Conservation (phyloP, 176 grass and related monocot species). For the Avena atlantica region DNA sequence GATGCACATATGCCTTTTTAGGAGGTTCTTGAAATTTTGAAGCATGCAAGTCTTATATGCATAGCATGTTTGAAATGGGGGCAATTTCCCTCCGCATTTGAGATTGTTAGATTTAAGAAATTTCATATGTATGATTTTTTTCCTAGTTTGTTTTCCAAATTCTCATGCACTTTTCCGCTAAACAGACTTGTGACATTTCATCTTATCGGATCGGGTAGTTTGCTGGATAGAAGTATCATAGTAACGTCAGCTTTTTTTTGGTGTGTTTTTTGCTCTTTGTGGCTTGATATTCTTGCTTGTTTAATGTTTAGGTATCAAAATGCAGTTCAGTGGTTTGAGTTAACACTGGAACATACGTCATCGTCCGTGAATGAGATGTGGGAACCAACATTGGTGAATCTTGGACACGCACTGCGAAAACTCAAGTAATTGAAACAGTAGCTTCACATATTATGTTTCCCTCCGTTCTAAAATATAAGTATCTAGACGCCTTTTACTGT, state of each 20-base stretch:
- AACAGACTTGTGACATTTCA: slow-evolving; percentile 33
- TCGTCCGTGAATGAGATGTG: slow-evolving; percentile 87
- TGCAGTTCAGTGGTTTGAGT: slow-evolving; percentile 85
- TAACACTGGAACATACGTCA: slow-evolving; percentile 69
- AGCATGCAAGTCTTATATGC: neutral
- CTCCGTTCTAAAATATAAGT: too few relatives aligned
- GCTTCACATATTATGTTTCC: slow-evolving; percentile 7
- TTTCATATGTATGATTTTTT: slow-evolving; percentile 21
- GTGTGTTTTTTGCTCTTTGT: neutral
- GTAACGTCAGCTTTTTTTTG: neutral
- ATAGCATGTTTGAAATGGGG: slow-evolving; percentile 27
- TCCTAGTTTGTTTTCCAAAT: slow-evolving; percentile 8
- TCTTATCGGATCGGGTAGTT: slow-evolving; percentile 24
- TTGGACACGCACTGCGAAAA: slow-evolving; percentile 81
- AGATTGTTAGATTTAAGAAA: slow-evolving; percentile 13
- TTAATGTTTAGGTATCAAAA: slow-evolving; percentile 80
- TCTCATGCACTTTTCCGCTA: slow-evolving; percentile 23
- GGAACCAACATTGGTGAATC: slow-evolving; percentile 99
- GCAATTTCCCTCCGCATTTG: neutral
- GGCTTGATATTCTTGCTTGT: slow-evolving; percentile 45
- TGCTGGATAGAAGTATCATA: slow-evolving; percentile 35
- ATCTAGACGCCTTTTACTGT: too few relatives aligned
- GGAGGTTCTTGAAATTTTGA: slow-evolving; percentile 25
- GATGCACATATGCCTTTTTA: slow-evolving; percentile 27
- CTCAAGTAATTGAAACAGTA: slow-evolving; percentile 66